Percentiles rank a stretch among this genome's conserved stretches.
These are phyloP conservation scores for Cadophora malorum DNA, from an alignment of 2,329 filamentous ascomycete genomes.

Conservation along the genomic window DNA sequence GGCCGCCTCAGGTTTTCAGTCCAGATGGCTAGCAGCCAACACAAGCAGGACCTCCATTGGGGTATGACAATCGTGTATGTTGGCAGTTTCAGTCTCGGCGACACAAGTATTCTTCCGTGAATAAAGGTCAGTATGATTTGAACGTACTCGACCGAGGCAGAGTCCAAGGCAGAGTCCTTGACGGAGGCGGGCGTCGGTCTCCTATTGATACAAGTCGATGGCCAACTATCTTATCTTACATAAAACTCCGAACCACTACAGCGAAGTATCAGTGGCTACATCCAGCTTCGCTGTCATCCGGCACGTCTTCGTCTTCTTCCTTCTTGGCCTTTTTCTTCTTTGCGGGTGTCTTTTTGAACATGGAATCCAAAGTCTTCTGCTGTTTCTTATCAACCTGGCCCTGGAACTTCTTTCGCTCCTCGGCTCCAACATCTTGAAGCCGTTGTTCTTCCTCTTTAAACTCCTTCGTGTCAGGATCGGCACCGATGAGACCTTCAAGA, in stretches of 20 bases:
- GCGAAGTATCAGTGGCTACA: slow-evolving; percentile 38
- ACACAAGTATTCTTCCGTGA: too few species aligned
- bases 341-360: slow-evolving; percentile 46
- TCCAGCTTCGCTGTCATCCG: slow-evolving; percentile 38
- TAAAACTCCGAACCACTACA: background rate
- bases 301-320: slow-evolving; percentile 39
- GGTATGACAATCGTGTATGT: too few species aligned
- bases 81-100: too few species aligned
- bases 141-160: background rate
- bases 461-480: slow-evolving; percentile 76
- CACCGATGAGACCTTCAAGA: slow-evolving; percentile 84
- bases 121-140: too few species aligned
- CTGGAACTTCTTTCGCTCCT: slow-evolving; percentile 76
- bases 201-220: background rate
- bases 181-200: background rate
- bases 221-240: background rate
- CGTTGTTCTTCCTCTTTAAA: slow-evolving; percentile 71
- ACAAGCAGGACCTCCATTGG: too few species aligned
- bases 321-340: slow-evolving; percentile 50
- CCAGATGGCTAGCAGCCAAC: too few species aligned
- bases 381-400: slow-evolving; percentile 80
- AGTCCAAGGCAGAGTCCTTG: background rate
- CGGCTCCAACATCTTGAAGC: slow-evolving; percentile 70
- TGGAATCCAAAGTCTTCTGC: slow-evolving; percentile 49
- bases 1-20: too few species aligned